Evolutionary conservation across 768 basidiomycete genomes (phyloP).

Genomic region (Pisolithus microcarpus): DNA sequence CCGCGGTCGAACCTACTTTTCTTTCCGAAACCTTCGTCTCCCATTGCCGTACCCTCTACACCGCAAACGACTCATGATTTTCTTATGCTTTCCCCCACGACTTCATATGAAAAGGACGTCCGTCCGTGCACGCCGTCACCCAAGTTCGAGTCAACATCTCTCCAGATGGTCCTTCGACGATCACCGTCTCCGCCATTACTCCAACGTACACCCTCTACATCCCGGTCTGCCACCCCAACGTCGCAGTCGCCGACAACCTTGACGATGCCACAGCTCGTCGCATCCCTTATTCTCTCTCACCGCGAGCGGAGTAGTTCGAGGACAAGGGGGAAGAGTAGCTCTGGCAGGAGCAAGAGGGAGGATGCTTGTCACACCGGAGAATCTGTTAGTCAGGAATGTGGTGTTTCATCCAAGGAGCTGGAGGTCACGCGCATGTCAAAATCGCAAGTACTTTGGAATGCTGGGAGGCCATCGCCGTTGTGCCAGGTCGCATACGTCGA

Average conservation of each 20-base stretch:
- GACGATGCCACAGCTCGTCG: constrained; percentile 28
- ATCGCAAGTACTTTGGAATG: background rate
- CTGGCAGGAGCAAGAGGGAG: background rate
- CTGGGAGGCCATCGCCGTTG: constrained; percentile 5
- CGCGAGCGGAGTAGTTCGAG: constrained; percentile 15
- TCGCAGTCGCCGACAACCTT: constrained; percentile 13
- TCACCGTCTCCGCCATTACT: constrained; percentile 18
- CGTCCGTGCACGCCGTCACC: constrained; percentile 2
- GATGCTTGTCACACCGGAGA: background rate
- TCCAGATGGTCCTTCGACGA: constrained; percentile 12
- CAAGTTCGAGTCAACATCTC: background rate
- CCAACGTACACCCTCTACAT: background rate
- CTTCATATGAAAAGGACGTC: background rate
- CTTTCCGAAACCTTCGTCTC: constrained; percentile 2
- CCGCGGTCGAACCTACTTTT: background rate
- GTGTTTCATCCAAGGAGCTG: background rate
- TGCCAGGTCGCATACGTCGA: constrained; percentile 23
- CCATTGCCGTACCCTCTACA: constrained; percentile 1
- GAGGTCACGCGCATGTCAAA: background rate
- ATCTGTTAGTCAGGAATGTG: background rate
- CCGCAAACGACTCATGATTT: background rate
- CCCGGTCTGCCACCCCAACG: constrained; percentile 3
- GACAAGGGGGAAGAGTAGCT: background rate
- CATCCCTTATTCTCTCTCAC: constrained; percentile 21
- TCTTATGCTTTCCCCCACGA: background rate